phyloP scores from a whole-genome alignment of 768 basidiomycete genomes.

The Rhodotorula graminis region DNA sequence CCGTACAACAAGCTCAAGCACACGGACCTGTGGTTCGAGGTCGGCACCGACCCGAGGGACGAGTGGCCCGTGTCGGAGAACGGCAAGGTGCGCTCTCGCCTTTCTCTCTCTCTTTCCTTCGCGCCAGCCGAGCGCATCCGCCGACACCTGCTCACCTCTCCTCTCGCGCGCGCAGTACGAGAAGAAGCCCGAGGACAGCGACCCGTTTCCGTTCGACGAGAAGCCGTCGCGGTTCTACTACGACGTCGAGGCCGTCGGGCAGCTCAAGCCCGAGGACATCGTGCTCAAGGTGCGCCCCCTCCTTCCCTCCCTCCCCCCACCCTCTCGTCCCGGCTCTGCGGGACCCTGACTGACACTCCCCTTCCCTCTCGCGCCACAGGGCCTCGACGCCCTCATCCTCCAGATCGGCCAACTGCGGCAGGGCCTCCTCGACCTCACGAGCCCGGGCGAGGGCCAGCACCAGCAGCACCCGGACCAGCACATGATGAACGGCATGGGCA shows the following conservation, averaged over 20 bases:
- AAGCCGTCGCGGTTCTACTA: conserved; percentile 88
- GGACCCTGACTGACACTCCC: background rate
- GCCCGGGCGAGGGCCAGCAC: background rate
- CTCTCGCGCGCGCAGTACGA: conserved; percentile 14
- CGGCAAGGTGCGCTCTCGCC: conserved; percentile 66
- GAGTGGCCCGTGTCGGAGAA: conserved; percentile 94
- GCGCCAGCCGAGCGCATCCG: too few species aligned
- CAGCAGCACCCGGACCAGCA: background rate
- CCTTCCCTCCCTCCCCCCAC: background rate
- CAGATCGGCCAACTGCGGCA: conserved; percentile 36
- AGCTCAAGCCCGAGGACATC: conserved; percentile 79
- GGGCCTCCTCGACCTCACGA: conserved; percentile 34
- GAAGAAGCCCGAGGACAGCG: conserved; percentile 38
- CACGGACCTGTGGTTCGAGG: conserved; percentile 89
- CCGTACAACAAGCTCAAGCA: conserved; percentile 95
- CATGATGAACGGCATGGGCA: background rate
- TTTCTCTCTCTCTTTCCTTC: background rate
- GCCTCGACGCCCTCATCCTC: conserved; percentile 41
- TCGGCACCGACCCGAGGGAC: conserved; percentile 58
- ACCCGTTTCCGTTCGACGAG: conserved; percentile 75
- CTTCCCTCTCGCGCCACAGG: conserved; percentile 11
- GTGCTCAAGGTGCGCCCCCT: conserved; percentile 63
- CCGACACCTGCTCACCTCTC: background rate
- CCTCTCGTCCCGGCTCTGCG: background rate
- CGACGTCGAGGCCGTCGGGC: conserved; percentile 90